Base-by-base conservation (phyloP, 169 alveolate species). In the Plasmodium adleri region DNA sequence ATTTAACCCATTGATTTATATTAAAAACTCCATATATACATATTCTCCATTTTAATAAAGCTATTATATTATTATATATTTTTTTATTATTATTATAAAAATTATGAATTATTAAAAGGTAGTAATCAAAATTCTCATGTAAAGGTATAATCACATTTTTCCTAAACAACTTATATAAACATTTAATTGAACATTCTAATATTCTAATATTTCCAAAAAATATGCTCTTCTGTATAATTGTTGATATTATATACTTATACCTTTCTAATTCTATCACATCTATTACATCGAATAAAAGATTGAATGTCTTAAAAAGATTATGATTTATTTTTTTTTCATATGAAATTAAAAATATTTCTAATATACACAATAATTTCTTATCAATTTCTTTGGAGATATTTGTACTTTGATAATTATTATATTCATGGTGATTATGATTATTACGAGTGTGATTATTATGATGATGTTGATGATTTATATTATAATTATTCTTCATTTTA, bases 51-150 rank as follows among this genome's bases (percentile, higher is more conserved):
- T 86, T 71, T 56, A 86, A 73, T 32, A 86, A 17, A 0, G 71
- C 63, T 22, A 43, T 43, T 20, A 86, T 47, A 24, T 45, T 26
- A 9, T 47, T 58, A 13, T 86, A 22, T 47, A 86, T 7, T 32
- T 45, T 71, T 9, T 72, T 73, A 8, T 9, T 67, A 70, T 63
- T 49, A 67, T 60, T 26, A 28, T 59, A 15, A 56, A 56, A 56
- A 17, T 86, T 86, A 39, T 86, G 45, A 49, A 86, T 49, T 12
- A 72, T 59, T 54, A 86, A 49, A 72, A 86, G 63, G 13, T 72
- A 64, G 58, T 86, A 86, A 86, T 86, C 92, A 50, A 86, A 86
- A 72, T 86, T 86, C 28, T 71, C 73, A 54, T 73, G 85, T 49
- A 86, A 47, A 1, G 92, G 92, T 45, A 86, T 24, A 12, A 5